These are phyloP conservation scores for Fraxinus dipetala DNA, from an alignment of 305 asterid species.

Conservation along the genomic window DNA sequence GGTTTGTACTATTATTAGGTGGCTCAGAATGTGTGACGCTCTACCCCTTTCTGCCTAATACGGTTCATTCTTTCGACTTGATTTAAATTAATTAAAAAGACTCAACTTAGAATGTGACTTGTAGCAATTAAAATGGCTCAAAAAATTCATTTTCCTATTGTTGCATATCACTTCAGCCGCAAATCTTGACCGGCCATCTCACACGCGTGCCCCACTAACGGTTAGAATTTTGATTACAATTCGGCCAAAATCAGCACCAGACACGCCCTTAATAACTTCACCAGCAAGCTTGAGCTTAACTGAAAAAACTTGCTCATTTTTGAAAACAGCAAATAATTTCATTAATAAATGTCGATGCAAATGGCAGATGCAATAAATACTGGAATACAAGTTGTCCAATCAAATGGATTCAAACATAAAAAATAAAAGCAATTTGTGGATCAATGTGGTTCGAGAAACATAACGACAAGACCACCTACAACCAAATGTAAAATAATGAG, in stretches of 20 bases:
- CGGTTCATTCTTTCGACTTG: background rate
- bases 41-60: constrained; percentile 37
- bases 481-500: background rate
- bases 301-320: background rate
- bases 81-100: background rate
- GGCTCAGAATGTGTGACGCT: constrained; percentile 35
- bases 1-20: constrained; percentile 34
- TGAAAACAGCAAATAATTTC: background rate
- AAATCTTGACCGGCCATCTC: too few relatives aligned
- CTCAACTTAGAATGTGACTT: background rate
- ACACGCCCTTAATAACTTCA: background rate
- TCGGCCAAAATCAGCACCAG: too few relatives aligned
- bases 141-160: too few relatives aligned
- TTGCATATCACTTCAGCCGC: too few relatives aligned
- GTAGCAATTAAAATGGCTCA: too few relatives aligned
- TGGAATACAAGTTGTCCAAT: background rate
- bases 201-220: too few relatives aligned
- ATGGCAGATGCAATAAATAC: background rate
- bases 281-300: background rate
- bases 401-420: background rate
- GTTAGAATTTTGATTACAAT: too few relatives aligned
- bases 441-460: background rate
- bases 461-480: background rate
- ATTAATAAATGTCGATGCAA: background rate
- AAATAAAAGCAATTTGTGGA: background rate